Conservation (phyloP, 257 asterid genomes). For the Nicotiana tabacum region DNA sequence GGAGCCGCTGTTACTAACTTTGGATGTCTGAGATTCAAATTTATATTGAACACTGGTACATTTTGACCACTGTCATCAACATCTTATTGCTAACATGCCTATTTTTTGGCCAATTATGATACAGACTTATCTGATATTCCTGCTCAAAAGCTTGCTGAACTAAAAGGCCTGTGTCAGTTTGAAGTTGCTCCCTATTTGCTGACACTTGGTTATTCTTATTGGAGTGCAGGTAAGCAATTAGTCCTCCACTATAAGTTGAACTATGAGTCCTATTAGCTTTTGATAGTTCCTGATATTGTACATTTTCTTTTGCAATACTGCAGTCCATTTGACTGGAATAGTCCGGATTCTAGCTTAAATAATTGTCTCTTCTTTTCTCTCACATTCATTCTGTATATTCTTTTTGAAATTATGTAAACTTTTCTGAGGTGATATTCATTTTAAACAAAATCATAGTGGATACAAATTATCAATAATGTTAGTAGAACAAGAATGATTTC, state of each 20-base stretch:
- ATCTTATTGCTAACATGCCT: neutral
- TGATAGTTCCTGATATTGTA: neutral
- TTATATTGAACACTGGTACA: neutral
- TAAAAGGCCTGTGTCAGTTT: constrained; percentile 63
- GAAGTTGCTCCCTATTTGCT: constrained; percentile 68
- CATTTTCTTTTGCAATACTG: neutral
- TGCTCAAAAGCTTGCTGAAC: constrained; percentile 50
- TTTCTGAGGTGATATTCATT: neutral
- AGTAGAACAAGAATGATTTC: neutral
- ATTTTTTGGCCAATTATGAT: neutral
- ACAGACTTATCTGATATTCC: constrained; percentile 85
- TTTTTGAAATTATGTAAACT: neutral
- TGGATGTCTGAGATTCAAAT: neutral
- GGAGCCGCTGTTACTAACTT: neutral
- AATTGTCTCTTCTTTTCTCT: neutral
- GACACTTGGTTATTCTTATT: constrained; percentile 82
- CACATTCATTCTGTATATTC: neutral
- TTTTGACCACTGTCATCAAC: neutral
- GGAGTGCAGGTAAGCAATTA: constrained; percentile 68
- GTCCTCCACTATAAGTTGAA: neutral
- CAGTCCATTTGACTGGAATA: neutral
- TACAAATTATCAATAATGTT: neutral
- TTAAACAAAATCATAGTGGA: neutral
- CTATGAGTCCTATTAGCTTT: neutral
- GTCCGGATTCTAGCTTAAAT: neutral